Evolutionary conservation across 495 filamentous ascomycete genomes (phyloP).

Genomic region (Staphylotrichum longicolle): DNA sequence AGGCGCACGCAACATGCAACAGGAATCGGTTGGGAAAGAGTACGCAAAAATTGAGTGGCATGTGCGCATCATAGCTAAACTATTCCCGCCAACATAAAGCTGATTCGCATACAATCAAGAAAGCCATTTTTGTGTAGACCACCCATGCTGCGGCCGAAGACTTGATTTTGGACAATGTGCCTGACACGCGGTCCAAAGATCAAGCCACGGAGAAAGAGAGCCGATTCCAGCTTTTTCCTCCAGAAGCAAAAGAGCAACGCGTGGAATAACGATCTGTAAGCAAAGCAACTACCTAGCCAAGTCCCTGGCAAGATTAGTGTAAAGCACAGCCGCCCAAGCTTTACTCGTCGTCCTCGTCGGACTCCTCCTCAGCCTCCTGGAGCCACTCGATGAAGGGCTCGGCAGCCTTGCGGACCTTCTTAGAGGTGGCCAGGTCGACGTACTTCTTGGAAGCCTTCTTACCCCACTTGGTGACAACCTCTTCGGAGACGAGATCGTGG

Average conservation of each 20-base stretch:
- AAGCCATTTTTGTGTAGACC: constrained; percentile 14
- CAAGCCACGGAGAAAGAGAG: background rate
- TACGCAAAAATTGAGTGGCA: constrained; percentile 7
- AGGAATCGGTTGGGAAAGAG: no score
- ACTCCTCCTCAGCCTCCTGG: constrained; percentile 80
- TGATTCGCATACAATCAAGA: background rate
- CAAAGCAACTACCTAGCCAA: background rate
- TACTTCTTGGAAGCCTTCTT: constrained; percentile 96
- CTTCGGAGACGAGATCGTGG: constrained; percentile 81
- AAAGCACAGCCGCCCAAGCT: background rate
- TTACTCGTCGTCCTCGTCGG: constrained; percentile 48
- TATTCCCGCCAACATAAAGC: background rate
- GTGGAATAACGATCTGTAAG: constrained; percentile 2
- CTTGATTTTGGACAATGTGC: background rate
- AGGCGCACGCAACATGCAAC: no score
- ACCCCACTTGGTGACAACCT: constrained; percentile 86
- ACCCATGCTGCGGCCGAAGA: constrained; percentile 2
- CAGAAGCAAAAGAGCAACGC: background rate
- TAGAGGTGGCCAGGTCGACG: constrained; percentile 82
- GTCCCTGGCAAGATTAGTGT: background rate
- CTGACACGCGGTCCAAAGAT: background rate
- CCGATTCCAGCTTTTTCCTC: background rate
- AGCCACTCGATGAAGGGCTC: constrained; percentile 95
- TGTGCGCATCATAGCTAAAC: background rate
- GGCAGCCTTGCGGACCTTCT: constrained; percentile 93